Base-by-base conservation (phyloP, 345 rosid species). In the Eutrema heterophyllum region DNA sequence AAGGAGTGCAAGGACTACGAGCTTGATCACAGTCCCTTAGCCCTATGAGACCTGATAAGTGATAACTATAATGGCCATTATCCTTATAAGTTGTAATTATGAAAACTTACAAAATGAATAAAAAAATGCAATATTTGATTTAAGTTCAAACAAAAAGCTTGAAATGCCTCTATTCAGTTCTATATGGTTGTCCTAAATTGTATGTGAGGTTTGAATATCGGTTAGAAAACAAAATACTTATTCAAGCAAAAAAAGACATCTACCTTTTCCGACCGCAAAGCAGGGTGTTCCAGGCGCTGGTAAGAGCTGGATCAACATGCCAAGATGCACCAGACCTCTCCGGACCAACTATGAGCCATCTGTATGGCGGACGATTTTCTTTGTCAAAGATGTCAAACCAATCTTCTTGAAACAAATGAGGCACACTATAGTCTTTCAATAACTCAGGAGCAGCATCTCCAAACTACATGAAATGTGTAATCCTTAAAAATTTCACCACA, bases 241-340 rank as follows among this genome's bases (percentile, higher is more conserved):
- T 15, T 51, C 9, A 62, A 51, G 69, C 3, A 30, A 15, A 63
- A 21, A 40, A 49, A 40, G 21, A 26, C 0, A 6, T 30, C 29
- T 87, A 94, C 98, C 98, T 94, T 83, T 94, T 94, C 55, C 89
- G 91, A 60, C 98, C 98, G 45, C 86, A 86, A 36, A 94, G 88
- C 67, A 94, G 87, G 56, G 98, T 91, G 82, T 94, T 94, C 98
- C 98, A 94, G 58, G 98, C 98, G 66, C 97, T 89, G 63, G 98
- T 91, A 59, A 94, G 98, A 64, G 98, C 89, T 35, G 98, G 98
- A 80, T 94, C 97, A 64, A 94, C 89, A 81, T 94, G 98, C 97
- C 98, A 94, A 55, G 98, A 94, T 39, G 98, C 98, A 74, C 98
- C 98, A 53, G 97, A 94, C 78, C 98, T 88, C 91, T 91, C 91